Conservation (phyloP, 176 grass and related monocot species). For the Bromus sterilis region DNA sequence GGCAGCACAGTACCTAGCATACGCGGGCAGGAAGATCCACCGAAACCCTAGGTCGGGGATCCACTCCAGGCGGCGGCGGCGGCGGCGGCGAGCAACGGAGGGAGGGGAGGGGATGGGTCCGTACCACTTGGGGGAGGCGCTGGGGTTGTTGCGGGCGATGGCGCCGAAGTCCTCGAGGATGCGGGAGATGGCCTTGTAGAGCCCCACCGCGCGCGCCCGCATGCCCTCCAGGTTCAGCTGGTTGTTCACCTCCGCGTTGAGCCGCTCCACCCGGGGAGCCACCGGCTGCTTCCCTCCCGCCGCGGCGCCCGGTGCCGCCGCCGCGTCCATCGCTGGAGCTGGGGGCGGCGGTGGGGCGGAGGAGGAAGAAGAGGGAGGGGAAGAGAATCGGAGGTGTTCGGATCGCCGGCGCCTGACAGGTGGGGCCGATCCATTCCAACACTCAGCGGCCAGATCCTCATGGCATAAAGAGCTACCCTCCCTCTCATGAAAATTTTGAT, state of each 20-base stretch:
- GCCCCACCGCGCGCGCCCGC: constrained; percentile 65
- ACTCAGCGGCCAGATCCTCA: not conserved
- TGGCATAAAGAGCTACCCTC: too few species aligned
- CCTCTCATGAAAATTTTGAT: too few species aligned
- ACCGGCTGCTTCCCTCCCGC: constrained; percentile 13
- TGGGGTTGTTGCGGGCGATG: constrained; percentile 52
- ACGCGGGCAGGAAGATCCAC: not conserved
- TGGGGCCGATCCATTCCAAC: not conserved
- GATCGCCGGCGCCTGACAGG: not conserved
- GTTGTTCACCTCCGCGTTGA: constrained; percentile 58
- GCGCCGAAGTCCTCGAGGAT: constrained; percentile 88
- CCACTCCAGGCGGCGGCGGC: not conserved
- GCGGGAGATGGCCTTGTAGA: constrained; percentile 84
- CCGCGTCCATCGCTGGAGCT: constrained; percentile 38
- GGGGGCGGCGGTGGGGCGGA: not conserved
- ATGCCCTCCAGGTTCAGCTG: constrained; percentile 93
- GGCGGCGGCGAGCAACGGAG: not conserved
- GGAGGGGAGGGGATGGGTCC: not conserved
- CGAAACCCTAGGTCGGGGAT: constrained; percentile 23
- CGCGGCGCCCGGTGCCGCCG: not conserved
- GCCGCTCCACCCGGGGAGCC: constrained; percentile 48
- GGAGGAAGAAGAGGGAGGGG: not conserved
- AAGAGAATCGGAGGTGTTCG: not conserved
- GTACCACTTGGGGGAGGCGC: constrained; percentile 67
- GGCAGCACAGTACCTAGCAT: too few species aligned